phyloP scores from a whole-genome alignment of 2,329 filamentous ascomycete species.

The Arthrinium phaeospermum region DNA sequence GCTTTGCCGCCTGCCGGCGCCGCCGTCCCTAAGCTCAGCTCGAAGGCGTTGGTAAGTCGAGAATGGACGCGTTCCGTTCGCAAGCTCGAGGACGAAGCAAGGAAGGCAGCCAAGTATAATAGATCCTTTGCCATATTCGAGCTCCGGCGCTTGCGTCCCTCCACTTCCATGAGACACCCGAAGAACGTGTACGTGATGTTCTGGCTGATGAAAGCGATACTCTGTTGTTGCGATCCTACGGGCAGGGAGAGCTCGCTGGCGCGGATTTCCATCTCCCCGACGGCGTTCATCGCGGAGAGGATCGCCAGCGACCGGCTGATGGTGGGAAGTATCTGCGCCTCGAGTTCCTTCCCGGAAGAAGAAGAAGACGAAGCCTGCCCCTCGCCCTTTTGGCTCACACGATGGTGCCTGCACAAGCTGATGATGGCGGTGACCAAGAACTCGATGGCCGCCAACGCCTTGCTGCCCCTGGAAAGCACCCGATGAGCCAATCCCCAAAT shows the following conservation, averaged over 20 bases:
- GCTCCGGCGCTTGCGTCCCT: conserved; percentile 19
- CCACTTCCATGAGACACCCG: conserved; percentile 19
- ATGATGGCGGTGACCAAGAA: conserved; percentile 45
- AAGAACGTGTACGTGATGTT: conserved; percentile 27
- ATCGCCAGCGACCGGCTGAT: conserved; percentile 49
- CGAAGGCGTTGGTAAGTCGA: background rate
- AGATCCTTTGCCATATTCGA: conserved; percentile 14
- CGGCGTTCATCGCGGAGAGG: conserved; percentile 40
- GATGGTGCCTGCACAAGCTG: conserved; percentile 37
- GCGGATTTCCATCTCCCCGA: conserved; percentile 29
- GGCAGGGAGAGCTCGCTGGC: conserved; percentile 22
- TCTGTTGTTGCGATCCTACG: conserved; percentile 18
- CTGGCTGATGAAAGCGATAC: conserved; percentile 30
- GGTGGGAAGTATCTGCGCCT: conserved; percentile 40
- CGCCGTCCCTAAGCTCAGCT: background rate
- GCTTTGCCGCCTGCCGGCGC: background rate
- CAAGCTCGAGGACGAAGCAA: conserved; percentile 19
- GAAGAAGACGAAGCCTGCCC: conserved; percentile 19
- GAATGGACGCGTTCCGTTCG: background rate
- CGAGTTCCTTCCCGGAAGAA: conserved; percentile 27
- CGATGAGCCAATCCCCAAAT: conserved; percentile 48
- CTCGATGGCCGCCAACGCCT: conserved; percentile 40
- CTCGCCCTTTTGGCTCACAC: conserved; percentile 19
- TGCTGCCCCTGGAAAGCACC: conserved; percentile 38
- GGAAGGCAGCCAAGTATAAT: conserved; percentile 21